Conservation (phyloP, 2,329 filamentous ascomycete genomes). For the Sporothrix luriei region DNA sequence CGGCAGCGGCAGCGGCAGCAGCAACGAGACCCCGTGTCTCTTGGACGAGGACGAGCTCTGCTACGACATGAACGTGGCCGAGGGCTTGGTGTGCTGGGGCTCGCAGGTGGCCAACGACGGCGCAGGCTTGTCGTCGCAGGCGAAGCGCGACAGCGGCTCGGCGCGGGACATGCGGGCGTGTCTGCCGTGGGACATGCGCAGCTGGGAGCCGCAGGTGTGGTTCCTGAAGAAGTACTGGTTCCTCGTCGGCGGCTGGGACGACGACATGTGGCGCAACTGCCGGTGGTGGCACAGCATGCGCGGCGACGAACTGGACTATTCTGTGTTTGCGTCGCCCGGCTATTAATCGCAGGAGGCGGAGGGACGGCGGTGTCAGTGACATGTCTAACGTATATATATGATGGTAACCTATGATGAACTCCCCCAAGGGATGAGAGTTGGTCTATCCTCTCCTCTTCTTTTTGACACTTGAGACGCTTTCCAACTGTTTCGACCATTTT, state of each 20-base stretch:
- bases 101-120: constrained; percentile 37
- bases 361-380: background rate
- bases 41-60: constrained; percentile 46
- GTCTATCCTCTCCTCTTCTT: constrained; percentile 24
- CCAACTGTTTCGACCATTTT: background rate
- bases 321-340: constrained; percentile 31
- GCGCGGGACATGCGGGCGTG: constrained; percentile 42
- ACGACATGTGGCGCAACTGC: constrained; percentile 37
- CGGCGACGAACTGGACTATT: constrained; percentile 36
- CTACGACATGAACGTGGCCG: constrained; percentile 42
- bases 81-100: constrained; percentile 47
- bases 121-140: constrained; percentile 27
- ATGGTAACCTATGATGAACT: constrained; percentile 15
- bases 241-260: constrained; percentile 37
- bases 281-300: constrained; percentile 37
- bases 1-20: background rate
- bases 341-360: background rate
- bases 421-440: background rate
- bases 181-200: constrained; percentile 50
- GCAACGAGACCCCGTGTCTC: constrained; percentile 26
- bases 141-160: constrained; percentile 31
- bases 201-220: constrained; percentile 51
- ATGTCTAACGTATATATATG: constrained; percentile 15
- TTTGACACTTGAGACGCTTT: background rate
- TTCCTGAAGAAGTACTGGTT: constrained; percentile 47